phyloP scores from a whole-genome alignment of 345 rosid species.

The Combretum micranthum region DNA sequence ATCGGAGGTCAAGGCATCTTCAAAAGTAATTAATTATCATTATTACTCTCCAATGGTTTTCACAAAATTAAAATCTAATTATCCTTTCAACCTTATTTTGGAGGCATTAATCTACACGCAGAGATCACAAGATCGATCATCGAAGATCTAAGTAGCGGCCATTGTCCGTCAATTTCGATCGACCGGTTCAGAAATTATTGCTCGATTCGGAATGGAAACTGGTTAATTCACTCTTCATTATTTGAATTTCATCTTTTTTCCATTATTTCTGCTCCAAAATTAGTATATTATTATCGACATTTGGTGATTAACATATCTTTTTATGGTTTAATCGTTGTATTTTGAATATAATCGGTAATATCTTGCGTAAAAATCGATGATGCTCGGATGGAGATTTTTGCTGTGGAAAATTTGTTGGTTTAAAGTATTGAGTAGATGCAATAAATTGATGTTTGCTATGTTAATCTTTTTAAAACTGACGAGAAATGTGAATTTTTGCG shows the following conservation, averaged over 20 bases:
- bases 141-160: constrained; percentile 37
- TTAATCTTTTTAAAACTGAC: too few species aligned
- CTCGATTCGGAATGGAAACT: constrained; percentile 29
- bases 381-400: too few species aligned
- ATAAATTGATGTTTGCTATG: too few species aligned
- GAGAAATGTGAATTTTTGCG: too few species aligned
- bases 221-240: constrained; percentile 26
- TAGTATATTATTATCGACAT: too few species aligned
- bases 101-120: constrained; percentile 17
- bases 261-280: neutral
- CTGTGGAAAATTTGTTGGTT: too few species aligned
- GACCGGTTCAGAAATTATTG: constrained; percentile 64
- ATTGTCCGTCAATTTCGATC: constrained; percentile 40
- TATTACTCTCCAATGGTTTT: neutral
- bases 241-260: neutral
- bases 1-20: constrained; percentile 41
- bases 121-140: constrained; percentile 53
- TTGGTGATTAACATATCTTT: too few species aligned
- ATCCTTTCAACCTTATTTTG: neutral
- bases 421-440: too few species aligned
- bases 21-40: neutral
- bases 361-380: too few species aligned
- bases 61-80: neutral
- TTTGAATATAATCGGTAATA: too few species aligned
- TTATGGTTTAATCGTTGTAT: too few species aligned